Conservation (phyloP, 495 filamentous ascomycete genomes). For the Penicillium fimorum region DNA sequence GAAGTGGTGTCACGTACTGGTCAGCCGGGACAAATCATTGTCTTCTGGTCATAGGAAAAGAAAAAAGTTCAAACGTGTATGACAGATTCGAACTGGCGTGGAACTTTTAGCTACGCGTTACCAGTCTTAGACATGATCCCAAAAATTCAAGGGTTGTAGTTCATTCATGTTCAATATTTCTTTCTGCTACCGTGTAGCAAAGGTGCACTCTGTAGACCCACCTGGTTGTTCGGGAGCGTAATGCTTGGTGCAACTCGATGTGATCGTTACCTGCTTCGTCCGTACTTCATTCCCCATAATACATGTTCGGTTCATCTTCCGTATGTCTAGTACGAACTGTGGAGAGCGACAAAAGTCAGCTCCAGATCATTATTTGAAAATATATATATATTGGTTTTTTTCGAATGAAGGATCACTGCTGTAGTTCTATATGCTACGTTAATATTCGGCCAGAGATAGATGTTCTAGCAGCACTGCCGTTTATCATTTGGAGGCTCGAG, state of each 20-base stretch:
- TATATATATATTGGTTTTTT: too few species aligned
- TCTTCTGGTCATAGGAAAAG: slow-evolving; percentile 34
- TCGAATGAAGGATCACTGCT: not conserved
- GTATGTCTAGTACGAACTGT: not conserved
- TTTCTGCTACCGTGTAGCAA: slow-evolving; percentile 1
- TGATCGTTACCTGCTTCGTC: not conserved
- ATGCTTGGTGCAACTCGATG: not conserved
- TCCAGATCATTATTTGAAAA: too few species aligned
- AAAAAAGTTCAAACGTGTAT: slow-evolving; percentile 38
- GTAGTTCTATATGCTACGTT: not conserved
- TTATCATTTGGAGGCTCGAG: not conserved
- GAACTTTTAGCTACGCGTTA: slow-evolving; percentile 12
- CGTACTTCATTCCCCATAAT: not conserved
- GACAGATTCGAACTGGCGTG: slow-evolving; percentile 17
- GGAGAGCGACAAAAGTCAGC: not conserved
- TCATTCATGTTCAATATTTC: slow-evolving; percentile 10
- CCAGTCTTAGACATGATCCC: slow-evolving; percentile 16
- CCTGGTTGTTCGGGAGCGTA: not conserved
- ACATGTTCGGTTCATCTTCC: not conserved
- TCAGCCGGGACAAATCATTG: slow-evolving; percentile 28
- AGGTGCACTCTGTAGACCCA: not conserved
- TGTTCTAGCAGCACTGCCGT: not conserved
- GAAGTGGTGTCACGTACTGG: slow-evolving; percentile 30
- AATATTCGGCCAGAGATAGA: not conserved
- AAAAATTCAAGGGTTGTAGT: slow-evolving; percentile 16